Percentiles rank a stretch among this genome's conserved stretches.
These are phyloP conservation scores for Pterocarpus santalinus DNA, from an alignment of 306 rosid genomes.

Conservation along the genomic window DNA sequence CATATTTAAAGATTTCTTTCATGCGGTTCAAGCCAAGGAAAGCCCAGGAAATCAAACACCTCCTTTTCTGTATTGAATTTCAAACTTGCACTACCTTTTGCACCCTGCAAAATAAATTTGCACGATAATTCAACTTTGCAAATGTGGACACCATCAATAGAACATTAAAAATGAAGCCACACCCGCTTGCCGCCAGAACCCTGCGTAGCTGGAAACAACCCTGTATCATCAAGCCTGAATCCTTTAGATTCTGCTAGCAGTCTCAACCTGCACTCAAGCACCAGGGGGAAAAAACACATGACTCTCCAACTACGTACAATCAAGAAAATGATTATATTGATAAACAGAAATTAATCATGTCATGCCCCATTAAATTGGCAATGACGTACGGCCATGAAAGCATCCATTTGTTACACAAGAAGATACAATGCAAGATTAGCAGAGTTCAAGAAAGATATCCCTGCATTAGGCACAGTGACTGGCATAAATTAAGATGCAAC, in stretches of 20 bases:
- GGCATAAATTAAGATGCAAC: slow-evolving; percentile 16
- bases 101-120: slow-evolving; percentile 62
- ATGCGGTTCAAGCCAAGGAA: slow-evolving; percentile 89
- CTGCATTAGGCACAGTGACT: not conserved
- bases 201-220: slow-evolving; percentile 76
- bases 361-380: not conserved
- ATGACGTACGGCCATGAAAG: slow-evolving; percentile 2
- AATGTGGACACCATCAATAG: not conserved
- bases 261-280: slow-evolving; percentile 73
- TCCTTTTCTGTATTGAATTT: slow-evolving; percentile 80
- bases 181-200: slow-evolving; percentile 83
- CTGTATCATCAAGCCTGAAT: slow-evolving; percentile 90
- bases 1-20: slow-evolving; percentile 78
- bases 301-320: not conserved
- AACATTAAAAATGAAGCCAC: slow-evolving; percentile 10
- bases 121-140: slow-evolving; percentile 28
- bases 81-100: slow-evolving; percentile 75
- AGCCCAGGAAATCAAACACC: slow-evolving; percentile 83
- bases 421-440: slow-evolving; percentile 3
- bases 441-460: not conserved
- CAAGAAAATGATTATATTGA: slow-evolving; percentile 16
- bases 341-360: not conserved
- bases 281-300: not conserved
- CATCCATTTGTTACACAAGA: not conserved
- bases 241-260: slow-evolving; percentile 90